A percentile compares a stretch with the other conserved stretches of the same genome.
These are phyloP conservation scores for Pseudocercospora cruenta DNA, from an alignment of 2,329 filamentous ascomycete genomes.

Conservation along the genomic window DNA sequence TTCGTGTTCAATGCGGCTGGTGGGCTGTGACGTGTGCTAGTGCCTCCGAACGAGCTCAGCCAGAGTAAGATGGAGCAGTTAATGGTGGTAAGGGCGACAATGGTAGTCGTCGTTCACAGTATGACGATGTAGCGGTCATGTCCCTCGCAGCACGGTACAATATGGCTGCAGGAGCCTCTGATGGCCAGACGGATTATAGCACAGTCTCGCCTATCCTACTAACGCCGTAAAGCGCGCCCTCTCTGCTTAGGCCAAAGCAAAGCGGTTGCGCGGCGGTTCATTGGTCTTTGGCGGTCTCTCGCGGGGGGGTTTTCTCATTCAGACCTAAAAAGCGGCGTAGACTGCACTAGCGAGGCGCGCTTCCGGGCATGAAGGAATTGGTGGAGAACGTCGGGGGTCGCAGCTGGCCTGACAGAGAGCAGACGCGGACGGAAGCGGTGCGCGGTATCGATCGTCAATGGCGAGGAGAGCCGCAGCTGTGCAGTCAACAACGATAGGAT, in stretches of 20 bases:
- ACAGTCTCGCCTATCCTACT: neutral
- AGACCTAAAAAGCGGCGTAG: neutral
- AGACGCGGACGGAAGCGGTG: neutral
- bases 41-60: neutral
- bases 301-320: neutral
- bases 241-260: conserved; percentile 1
- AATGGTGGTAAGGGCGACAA: neutral
- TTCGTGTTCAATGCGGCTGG: conserved; percentile 1
- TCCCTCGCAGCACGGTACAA: neutral
- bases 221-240: neutral
- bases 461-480: neutral
- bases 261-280: neutral
- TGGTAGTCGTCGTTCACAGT: neutral
- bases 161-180: neutral
- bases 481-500: neutral
- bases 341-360: neutral
- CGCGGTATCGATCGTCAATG: neutral
- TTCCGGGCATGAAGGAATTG: neutral
- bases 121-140: neutral
- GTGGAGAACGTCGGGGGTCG: conserved; percentile 1
- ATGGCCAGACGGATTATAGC: neutral
- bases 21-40: conserved; percentile 5
- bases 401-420: neutral
- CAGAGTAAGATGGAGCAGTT: neutral
- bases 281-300: neutral